Conservation (phyloP, 1,284 basidiomycete species). For the Ceratobasidium sp. region DNA sequence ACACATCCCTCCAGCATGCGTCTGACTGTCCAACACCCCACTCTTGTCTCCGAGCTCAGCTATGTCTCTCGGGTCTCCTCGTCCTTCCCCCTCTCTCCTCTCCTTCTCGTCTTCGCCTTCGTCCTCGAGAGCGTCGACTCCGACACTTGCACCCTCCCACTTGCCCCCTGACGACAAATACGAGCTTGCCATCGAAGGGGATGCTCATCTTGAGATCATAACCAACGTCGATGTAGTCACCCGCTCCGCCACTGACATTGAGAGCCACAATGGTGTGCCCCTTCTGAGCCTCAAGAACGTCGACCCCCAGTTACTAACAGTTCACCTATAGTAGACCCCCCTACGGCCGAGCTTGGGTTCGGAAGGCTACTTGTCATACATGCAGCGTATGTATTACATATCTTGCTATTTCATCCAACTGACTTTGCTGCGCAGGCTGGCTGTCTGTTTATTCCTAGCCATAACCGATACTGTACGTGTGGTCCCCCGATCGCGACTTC, state of each 20-base stretch:
- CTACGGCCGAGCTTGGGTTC: conserved; percentile 15
- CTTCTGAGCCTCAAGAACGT: too few relatives aligned
- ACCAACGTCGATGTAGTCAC: neutral
- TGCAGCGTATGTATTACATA: conserved; percentile 42
- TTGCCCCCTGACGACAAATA: conserved; percentile 23
- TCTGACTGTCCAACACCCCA: neutral
- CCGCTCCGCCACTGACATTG: conserved; percentile 23
- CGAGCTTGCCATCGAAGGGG: neutral
- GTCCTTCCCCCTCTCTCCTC: conserved; percentile 10
- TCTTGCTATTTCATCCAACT: conserved; percentile 32
- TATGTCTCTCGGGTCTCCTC: neutral
- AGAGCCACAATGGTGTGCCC: conserved; percentile 20
- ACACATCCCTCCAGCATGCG: conserved; percentile 3
- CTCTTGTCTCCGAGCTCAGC: conserved; percentile 10
- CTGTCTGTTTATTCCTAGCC: conserved; percentile 66
- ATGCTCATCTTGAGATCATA: conserved; percentile 15
- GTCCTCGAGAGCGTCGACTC: conserved; percentile 32
- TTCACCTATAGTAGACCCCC: neutral
- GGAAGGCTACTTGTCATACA: conserved; percentile 41
- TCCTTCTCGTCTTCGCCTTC: conserved; percentile 2
- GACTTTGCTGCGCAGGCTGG: conserved; percentile 38
- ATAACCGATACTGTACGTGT: conserved; percentile 79
- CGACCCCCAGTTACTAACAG: neutral
- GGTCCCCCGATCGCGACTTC: conserved; percentile 35
- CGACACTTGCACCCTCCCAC: conserved; percentile 25